Base-by-base conservation (phyloP, 768 basidiomycete genomes). In the Tulasnella sp. region DNA sequence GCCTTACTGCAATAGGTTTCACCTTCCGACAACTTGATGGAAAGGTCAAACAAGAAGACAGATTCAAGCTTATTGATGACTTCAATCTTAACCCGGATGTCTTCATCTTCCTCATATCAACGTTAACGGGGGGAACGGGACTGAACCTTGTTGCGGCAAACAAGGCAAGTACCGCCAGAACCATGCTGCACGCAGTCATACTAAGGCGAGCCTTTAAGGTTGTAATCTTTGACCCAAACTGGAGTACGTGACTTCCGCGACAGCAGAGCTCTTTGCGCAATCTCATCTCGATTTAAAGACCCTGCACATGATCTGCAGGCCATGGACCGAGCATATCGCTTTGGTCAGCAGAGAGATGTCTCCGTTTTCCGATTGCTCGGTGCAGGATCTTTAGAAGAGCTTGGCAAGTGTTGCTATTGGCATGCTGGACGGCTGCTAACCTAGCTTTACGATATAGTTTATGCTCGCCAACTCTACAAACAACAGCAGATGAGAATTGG, bases 251-350 rank as follows among this genome's bases (percentile, higher is more conserved):
- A 39, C 11, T 1, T 31, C 29, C 14, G 7, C 12, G 31, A 15
- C 4, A 2, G 5, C 25, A n/a, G 58, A 12, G n/a, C 17, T n/a
- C 58, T 29, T 15, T 64, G n/a, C 58, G 58, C 7, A 2, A 29
- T 17, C n/a, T 25, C 11, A 34, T 39, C 15, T n/a, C 15, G 49
- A 45, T 15, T 31, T 29, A 8, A 77, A 96, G 94, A 98, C 83
- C 97, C 97, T 6, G 94, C 96, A 0, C 93, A 97, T 79, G 97
- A 99, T 81, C 83, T 98, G 9, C 97, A 94, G 81, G 93, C 94
- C 2, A 93, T 93, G 91, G 94, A 94, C 77, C 85, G 91, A 84
- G 93, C 93, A 0, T 95, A 91, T 81, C 89, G 93, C 6, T 92
- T 94, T 77, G 95, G 95, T 17, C 95, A 97, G 82, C 89, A 87